Evolutionary conservation across 345 rosid genomes (phyloP).

Genomic region (Atalantia buxifolia): DNA sequence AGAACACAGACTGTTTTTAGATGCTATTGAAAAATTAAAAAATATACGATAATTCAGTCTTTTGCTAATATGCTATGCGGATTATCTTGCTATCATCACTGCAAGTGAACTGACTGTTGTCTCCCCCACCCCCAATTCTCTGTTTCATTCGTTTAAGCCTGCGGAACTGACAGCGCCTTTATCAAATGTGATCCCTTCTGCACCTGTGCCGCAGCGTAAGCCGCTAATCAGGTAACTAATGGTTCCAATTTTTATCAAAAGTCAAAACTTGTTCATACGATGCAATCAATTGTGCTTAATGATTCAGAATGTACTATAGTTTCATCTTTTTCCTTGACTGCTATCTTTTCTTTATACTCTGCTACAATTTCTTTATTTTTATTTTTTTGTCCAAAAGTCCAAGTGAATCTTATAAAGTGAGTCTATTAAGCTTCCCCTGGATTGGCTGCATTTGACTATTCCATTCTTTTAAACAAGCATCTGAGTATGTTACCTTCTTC

Average conservation of each 20-base stretch:
- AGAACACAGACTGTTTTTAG: neutral
- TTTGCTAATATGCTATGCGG: neutral
- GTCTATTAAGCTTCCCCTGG: neutral
- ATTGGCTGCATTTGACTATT: neutral
- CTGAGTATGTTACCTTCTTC: neutral
- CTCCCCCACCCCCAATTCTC: neutral
- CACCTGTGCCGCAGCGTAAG: slow-evolving; percentile 48
- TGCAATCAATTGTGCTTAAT: neutral
- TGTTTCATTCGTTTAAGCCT: slow-evolving; percentile 40
- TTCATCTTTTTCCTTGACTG: neutral
- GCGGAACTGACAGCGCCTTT: slow-evolving; percentile 43
- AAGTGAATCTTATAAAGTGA: neutral
- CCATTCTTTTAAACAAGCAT: neutral
- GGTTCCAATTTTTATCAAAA: neutral
- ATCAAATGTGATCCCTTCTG: slow-evolving; percentile 26
- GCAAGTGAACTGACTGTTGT: neutral
- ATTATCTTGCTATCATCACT: neutral
- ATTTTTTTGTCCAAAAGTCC: neutral
- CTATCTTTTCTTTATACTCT: neutral
- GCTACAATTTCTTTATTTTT: neutral
- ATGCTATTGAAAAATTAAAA: neutral
- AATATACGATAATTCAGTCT: too few species aligned
- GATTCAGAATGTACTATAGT: neutral
- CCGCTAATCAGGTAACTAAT: slow-evolving; percentile 70
- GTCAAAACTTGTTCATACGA: neutral